Evolutionary conservation across 1,139 yeast species (phyloP).

Genomic region (Yarrowia galli): DNA sequence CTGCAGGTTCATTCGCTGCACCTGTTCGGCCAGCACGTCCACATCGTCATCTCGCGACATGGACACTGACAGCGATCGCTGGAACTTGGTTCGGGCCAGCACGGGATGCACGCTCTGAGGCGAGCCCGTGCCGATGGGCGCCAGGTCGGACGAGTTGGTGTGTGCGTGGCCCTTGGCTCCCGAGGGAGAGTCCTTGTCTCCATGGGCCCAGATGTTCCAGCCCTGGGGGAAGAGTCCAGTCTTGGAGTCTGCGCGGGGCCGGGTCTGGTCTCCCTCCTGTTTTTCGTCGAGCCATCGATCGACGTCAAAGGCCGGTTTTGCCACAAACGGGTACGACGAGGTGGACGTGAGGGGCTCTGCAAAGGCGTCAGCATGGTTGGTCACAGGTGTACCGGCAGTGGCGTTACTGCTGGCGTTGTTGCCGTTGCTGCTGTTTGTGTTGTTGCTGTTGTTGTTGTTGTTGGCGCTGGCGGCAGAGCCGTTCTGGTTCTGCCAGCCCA

Average conservation of each 20-base stretch:
- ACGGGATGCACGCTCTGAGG: slow-evolving; percentile 36
- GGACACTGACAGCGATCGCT: slow-evolving; percentile 34
- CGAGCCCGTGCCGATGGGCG: slow-evolving; percentile 32
- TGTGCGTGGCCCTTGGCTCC: slow-evolving; percentile 21
- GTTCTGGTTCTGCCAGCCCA: slow-evolving; percentile 30
- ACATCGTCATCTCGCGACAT: slow-evolving; percentile 30
- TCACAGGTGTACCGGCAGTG: neutral
- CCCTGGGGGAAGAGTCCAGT: slow-evolving; percentile 35
- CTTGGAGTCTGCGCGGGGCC: slow-evolving; percentile 31
- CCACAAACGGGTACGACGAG: slow-evolving; percentile 30
- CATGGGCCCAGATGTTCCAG: slow-evolving; percentile 37
- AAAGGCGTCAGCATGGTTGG: slow-evolving; percentile 7
- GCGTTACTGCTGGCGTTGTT: neutral
- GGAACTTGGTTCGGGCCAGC: slow-evolving; percentile 33
- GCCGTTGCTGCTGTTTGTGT: neutral
- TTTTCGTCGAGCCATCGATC: slow-evolving; percentile 35
- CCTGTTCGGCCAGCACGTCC: slow-evolving; percentile 31
- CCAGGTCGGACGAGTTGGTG: slow-evolving; percentile 33
- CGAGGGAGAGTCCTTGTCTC: slow-evolving; percentile 24
- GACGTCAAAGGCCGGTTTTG: slow-evolving; percentile 30
- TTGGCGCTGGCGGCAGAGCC: neutral
- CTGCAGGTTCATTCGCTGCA: slow-evolving; percentile 34
- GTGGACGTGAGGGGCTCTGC: slow-evolving; percentile 33
- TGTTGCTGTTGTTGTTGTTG: neutral
- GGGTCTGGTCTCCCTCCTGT: neutral